These are phyloP conservation scores for Suillus fuscotomentosus DNA, from an alignment of 768 basidiomycete species.

Conservation along the genomic window DNA sequence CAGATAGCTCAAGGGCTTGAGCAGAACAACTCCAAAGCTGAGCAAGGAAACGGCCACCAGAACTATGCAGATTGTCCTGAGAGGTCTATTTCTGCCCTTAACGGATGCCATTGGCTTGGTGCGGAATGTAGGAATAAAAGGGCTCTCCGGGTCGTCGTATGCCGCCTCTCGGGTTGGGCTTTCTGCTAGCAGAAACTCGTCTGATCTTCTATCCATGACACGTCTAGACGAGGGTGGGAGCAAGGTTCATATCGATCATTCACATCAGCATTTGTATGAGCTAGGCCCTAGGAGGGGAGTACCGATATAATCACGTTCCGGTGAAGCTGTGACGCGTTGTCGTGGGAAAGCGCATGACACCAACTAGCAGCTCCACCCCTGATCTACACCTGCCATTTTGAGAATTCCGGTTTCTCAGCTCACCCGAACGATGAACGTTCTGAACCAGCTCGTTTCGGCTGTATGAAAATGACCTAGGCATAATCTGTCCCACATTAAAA, in stretches of 20 bases:
- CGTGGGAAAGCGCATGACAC: not conserved
- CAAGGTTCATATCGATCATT: not conserved
- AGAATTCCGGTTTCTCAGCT: not conserved
- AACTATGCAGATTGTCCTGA: conserved; percentile 9
- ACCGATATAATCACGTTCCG: not conserved
- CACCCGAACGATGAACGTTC: not conserved
- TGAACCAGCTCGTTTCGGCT: not conserved
- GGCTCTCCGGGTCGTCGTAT: conserved; percentile 7
- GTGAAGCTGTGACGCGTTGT: not conserved
- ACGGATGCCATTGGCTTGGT: not conserved
- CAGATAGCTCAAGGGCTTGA: conserved; percentile 3
- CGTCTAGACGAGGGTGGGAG: conserved; percentile 2
- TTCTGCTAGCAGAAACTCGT: conserved; percentile 1
- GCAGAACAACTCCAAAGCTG: conserved; percentile 9
- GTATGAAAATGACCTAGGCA: too few species aligned
- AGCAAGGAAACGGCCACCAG: conserved; percentile 30
- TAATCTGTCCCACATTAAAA: not conserved
- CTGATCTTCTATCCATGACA: conserved; percentile 9
- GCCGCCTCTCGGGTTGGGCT: not conserved
- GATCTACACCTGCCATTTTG: not conserved
- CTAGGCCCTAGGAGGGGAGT: not conserved
- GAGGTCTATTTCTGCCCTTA: not conserved
- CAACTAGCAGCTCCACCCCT: not conserved
- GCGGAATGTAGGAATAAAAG: conserved; percentile 5
- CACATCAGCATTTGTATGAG: not conserved